Conservation (phyloP, 73 alveolate species). For the Paramecium sonneborni region DNA sequence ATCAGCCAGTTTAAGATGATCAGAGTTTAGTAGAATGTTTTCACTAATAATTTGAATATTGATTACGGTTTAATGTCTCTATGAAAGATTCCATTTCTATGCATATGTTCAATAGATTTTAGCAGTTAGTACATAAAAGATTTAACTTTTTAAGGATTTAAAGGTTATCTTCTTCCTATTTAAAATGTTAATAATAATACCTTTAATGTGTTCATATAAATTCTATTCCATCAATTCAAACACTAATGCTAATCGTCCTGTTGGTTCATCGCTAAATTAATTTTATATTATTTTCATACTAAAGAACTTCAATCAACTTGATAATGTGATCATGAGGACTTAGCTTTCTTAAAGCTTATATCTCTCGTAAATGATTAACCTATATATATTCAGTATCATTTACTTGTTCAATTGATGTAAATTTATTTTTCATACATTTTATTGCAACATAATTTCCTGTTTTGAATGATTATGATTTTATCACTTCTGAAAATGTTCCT, state of each 20-base stretch:
- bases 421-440: conserved; percentile 92
- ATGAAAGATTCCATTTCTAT: conserved; percentile 95
- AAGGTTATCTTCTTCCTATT: conserved; percentile 56
- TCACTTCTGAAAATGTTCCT: conserved; percentile 98
- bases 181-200: conserved; percentile 64
- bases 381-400: neutral
- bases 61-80: conserved; percentile 90
- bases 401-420: conserved; percentile 89
- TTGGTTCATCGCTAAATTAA: conserved; percentile 91
- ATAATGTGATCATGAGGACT: conserved; percentile 97
- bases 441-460: conserved; percentile 96
- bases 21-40: conserved; percentile 64
- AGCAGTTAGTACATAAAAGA: conserved; percentile 76
- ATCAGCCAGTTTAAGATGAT: conserved; percentile 90
- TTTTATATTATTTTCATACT: conserved; percentile 60
- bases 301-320: conserved; percentile 92
- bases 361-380: conserved; percentile 92
- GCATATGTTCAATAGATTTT: conserved; percentile 97
- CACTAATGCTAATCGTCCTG: conserved; percentile 99
- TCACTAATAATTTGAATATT: conserved; percentile 19
- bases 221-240: conserved; percentile 99
- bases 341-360: conserved; percentile 94
- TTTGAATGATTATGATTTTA: conserved; percentile 94
- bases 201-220: conserved; percentile 97
- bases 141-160: conserved; percentile 61